A percentile compares a stretch with the other conserved stretches of the same genome.
Conservation (phyloP, 257 asterid species). For the Penstemon barbatus region DNA sequence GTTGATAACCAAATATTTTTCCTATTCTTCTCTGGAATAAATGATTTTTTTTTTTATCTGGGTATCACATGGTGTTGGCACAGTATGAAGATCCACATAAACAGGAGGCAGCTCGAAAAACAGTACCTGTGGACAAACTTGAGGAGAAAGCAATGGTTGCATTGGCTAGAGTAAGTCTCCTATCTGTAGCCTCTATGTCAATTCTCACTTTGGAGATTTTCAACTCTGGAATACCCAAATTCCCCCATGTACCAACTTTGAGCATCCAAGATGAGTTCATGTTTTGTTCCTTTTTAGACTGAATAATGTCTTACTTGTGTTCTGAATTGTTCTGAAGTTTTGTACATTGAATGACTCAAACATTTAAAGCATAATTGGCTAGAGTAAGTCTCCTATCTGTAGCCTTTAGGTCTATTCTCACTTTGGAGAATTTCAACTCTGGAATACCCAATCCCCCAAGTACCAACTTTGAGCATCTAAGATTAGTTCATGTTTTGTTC, state of each 20-base stretch:
- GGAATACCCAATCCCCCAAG: not conserved
- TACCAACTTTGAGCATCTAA: not conserved
- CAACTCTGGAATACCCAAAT: not conserved
- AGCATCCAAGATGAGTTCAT: not conserved
- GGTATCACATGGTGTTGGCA: conserved; percentile 32
- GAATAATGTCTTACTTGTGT: not conserved
- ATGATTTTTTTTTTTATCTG: not conserved
- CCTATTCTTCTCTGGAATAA: not conserved
- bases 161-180: conserved; percentile 77
- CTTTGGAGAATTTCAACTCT: not conserved
- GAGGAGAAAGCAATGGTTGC: conserved; percentile 90
- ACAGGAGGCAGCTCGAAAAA: conserved; percentile 77
- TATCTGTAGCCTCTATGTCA: conserved; percentile 25
- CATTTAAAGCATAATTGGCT: not conserved
- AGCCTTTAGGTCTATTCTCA: too few species aligned
- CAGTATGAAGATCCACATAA: conserved; percentile 83
- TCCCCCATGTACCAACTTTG: not conserved
- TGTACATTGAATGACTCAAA: not conserved
- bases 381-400: too few species aligned
- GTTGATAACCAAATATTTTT: conserved; percentile 1
- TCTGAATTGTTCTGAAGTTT: not conserved
- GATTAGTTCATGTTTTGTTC: not conserved
- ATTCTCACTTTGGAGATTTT: not conserved
- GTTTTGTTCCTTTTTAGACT: not conserved
- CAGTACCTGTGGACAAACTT: conserved; percentile 80